Conservation (phyloP, 805 yeast species). For the Hanseniaspora thailandica region DNA sequence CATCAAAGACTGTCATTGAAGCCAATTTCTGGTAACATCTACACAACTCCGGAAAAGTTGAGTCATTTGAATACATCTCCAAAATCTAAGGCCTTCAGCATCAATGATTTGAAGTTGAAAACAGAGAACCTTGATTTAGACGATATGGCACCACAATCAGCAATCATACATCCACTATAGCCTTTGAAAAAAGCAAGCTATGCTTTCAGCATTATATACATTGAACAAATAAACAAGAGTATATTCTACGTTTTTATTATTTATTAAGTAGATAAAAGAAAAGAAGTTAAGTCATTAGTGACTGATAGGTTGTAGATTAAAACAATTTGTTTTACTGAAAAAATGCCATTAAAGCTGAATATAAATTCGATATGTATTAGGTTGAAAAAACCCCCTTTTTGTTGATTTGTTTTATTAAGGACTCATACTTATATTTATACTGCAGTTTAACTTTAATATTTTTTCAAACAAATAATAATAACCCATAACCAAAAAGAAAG, state of each 20-base stretch:
- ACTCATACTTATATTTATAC: neutral
- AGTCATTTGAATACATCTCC: neutral
- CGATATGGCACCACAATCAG: slow-evolving; percentile 1
- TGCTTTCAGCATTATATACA: neutral
- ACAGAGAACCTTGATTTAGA: neutral
- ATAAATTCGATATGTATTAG: no score
- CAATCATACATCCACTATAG: neutral
- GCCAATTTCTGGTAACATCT: neutral
- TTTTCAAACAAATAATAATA: neutral
- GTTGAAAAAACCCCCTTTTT: neutral
- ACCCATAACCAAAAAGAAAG: neutral
- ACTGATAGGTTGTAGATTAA: no score
- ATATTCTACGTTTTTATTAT: no score
- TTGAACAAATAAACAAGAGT: neutral
- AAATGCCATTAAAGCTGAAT: no score
- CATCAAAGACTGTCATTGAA: slow-evolving; percentile 5
- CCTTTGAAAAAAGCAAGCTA: neutral
- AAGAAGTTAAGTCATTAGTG: no score
- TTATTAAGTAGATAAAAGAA: no score
- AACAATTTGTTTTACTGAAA: no score
- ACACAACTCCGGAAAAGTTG: slow-evolving; percentile 7
- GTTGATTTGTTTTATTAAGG: neutral
- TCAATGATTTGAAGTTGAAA: slow-evolving; percentile 2
- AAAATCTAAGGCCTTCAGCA: neutral
- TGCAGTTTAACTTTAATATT: neutral